Conservation (phyloP, 1,284 basidiomycete genomes). For the Pseudozyma flocculosa region DNA sequence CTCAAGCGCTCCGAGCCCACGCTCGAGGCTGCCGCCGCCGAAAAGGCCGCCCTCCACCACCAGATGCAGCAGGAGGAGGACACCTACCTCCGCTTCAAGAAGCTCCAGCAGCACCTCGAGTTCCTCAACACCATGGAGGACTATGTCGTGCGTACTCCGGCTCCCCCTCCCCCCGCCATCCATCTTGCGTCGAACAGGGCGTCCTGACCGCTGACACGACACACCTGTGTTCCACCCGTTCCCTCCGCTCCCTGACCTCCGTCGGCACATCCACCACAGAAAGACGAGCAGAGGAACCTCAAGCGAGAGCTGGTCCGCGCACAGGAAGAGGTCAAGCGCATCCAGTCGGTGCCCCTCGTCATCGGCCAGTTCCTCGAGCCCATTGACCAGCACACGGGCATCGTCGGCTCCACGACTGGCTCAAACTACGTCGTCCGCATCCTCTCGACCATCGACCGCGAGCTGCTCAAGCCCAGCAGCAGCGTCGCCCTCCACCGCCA, state of each 20-base stretch:
- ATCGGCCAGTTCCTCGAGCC: slow-evolving; percentile 99
- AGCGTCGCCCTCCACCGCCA: slow-evolving; percentile 97
- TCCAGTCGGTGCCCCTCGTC: slow-evolving; percentile 98
- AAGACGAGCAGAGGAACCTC: slow-evolving; percentile 96
- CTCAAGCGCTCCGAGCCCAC: slow-evolving; percentile 42
- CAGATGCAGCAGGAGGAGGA: slow-evolving; percentile 49
- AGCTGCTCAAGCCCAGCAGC: slow-evolving; percentile 92
- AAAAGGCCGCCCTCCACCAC: slow-evolving; percentile 46
- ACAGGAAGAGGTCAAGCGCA: slow-evolving; percentile 98
- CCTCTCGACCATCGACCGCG: slow-evolving; percentile 92
- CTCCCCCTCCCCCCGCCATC: too few species aligned
- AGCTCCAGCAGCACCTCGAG: slow-evolving; percentile 57
- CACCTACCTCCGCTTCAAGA: slow-evolving; percentile 55
- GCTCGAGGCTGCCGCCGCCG: slow-evolving; percentile 43
- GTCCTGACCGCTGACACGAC: too few species aligned
- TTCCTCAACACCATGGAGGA: slow-evolving; percentile 60
- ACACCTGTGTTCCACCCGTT: too few species aligned
- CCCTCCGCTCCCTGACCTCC: too few species aligned
- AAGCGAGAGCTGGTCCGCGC: slow-evolving; percentile 97
- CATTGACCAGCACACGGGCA: slow-evolving; percentile 95
- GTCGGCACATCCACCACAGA: too few species aligned
- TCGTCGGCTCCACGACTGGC: slow-evolving; percentile 96
- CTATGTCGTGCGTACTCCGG: slow-evolving; percentile 67
- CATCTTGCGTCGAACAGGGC: too few species aligned
- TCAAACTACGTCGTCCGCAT: slow-evolving; percentile 99